A percentile compares a stretch with the other conserved stretches of the same genome.
phyloP scores from a whole-genome alignment of 2,329 filamentous ascomycete species.

The Beauveria brongniartii region DNA sequence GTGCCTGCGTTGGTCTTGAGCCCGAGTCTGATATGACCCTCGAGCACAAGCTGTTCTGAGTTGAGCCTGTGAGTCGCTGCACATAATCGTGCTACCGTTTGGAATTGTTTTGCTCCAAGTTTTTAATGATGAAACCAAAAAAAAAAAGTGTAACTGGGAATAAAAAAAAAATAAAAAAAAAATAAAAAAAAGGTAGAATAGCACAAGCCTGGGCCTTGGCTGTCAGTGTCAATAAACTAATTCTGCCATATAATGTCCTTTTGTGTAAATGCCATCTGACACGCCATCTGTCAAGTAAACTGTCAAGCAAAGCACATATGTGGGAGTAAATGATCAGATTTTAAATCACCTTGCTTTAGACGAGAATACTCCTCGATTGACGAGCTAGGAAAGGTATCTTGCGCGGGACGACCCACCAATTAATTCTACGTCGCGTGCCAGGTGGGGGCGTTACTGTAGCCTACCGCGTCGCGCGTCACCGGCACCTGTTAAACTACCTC shows the following conservation, averaged over 20 bases:
- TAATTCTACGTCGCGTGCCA: conserved; percentile 5
- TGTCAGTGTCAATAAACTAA: conserved; percentile 6
- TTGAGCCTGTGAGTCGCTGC: neutral
- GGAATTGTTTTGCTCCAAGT: neutral
- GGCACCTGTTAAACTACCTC: neutral
- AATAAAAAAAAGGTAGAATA: conserved; percentile 3
- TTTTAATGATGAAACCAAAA: neutral
- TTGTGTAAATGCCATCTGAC: neutral
- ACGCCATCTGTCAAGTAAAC: neutral
- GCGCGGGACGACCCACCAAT: neutral
- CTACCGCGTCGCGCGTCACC: conserved; percentile 11
- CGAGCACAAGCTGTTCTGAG: conserved; percentile 91
- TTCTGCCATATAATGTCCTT: neutral
- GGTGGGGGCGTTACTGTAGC: neutral
- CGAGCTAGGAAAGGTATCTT: neutral
- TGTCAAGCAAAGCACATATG: neutral
- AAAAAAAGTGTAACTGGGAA: neutral
- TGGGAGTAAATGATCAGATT: neutral
- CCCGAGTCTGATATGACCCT: conserved; percentile 98
- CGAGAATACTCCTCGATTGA: neutral
- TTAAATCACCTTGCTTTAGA: too few species aligned
- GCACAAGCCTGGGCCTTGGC: neutral
- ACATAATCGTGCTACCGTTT: neutral
- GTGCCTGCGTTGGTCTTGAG: conserved; percentile 91
- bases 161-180: neutral